A percentile compares a stretch with the other conserved stretches of the same genome.
Evolutionary conservation across 345 rosid species (phyloP).

Genomic region (Moricandia arvensis): DNA sequence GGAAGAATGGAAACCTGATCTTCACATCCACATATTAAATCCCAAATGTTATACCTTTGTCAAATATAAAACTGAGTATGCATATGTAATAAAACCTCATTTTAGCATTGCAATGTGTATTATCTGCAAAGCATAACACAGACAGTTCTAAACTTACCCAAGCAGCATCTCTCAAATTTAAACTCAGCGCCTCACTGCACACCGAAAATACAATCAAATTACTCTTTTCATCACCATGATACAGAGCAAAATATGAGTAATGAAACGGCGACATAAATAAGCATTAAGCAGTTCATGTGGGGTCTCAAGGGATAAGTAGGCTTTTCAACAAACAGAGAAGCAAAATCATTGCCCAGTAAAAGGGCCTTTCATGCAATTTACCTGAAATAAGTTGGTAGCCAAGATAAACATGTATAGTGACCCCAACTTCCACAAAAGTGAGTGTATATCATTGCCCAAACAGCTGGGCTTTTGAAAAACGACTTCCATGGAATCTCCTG

Average conservation of each 20-base stretch:
- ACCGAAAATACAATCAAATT: background rate
- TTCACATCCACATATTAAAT: slow-evolving; percentile 30
- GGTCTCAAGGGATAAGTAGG: background rate
- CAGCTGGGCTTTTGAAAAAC: slow-evolving; percentile 71
- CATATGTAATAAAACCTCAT: background rate
- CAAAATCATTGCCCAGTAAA: background rate
- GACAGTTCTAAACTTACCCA: slow-evolving; percentile 58
- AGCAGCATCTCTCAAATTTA: slow-evolving; percentile 94
- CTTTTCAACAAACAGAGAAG: background rate
- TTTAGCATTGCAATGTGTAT: background rate
- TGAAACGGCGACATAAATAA: slow-evolving; percentile 16
- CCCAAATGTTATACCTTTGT: slow-evolving; percentile 20
- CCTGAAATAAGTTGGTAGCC: slow-evolving; percentile 98
- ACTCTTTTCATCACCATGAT: slow-evolving; percentile 17
- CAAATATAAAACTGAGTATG: background rate
- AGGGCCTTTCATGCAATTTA: slow-evolving; percentile 32
- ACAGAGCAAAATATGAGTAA: slow-evolving; percentile 1
- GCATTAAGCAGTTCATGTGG: background rate
- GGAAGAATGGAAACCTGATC: slow-evolving; percentile 97
- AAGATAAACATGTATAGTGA: slow-evolving; percentile 83
- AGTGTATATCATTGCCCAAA: slow-evolving; percentile 94
- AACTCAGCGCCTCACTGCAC: slow-evolving; percentile 82
- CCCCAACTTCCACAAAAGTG: slow-evolving; percentile 99
- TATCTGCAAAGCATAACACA: background rate
- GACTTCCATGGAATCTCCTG: slow-evolving; percentile 93